A percentile compares a stretch with the other conserved stretches of the same genome.
Evolutionary conservation across 371 early-diverging fungal genomes (phyloP).

Genomic region (Mortierella polycephala): DNA sequence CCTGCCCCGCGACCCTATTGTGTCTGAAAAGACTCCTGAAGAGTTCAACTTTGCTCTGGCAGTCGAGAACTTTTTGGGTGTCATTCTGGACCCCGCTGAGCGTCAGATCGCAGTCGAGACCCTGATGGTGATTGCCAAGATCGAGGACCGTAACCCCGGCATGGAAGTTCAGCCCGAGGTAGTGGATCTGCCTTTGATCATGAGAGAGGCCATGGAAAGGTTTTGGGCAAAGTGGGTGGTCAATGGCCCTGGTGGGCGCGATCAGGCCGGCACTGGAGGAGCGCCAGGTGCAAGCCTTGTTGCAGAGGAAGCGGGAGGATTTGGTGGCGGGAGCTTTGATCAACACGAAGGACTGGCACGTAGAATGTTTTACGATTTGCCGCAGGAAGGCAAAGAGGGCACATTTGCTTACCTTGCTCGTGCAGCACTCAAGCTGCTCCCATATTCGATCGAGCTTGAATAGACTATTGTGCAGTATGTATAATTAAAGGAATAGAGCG

Average conservation of each 20-base stretch:
- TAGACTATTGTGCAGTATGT: not conserved
- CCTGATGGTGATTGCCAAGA: slow-evolving; percentile 72
- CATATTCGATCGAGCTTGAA: slow-evolving; percentile 50
- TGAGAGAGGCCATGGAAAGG: slow-evolving; percentile 70
- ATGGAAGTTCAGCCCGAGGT: slow-evolving; percentile 62
- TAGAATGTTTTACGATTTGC: slow-evolving; percentile 83
- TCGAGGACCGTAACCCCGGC: slow-evolving; percentile 74
- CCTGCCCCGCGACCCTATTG: slow-evolving; percentile 84
- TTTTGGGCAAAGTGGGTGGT: slow-evolving; percentile 79
- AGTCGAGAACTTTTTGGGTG: slow-evolving; percentile 77
- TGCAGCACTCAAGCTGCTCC: slow-evolving; percentile 36
- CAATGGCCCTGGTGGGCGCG: slow-evolving; percentile 53
- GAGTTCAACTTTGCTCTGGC: slow-evolving; percentile 84
- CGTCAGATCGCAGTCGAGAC: slow-evolving; percentile 84
- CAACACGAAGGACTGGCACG: slow-evolving; percentile 73
- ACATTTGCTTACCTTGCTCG: slow-evolving; percentile 75
- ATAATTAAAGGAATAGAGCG: not conserved
- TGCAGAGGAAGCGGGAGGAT: not conserved
- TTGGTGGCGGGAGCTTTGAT: slow-evolving; percentile 61
- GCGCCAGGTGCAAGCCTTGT: slow-evolving; percentile 1
- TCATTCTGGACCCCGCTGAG: slow-evolving; percentile 85
- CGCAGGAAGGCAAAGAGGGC: slow-evolving; percentile 73
- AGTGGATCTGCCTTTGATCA: slow-evolving; percentile 70
- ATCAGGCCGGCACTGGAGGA: slow-evolving; percentile 4
- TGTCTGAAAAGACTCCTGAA: slow-evolving; percentile 87